Base-by-base conservation (phyloP, 2,329 filamentous ascomycete species). In the Chaetothyriales sp. region DNA sequence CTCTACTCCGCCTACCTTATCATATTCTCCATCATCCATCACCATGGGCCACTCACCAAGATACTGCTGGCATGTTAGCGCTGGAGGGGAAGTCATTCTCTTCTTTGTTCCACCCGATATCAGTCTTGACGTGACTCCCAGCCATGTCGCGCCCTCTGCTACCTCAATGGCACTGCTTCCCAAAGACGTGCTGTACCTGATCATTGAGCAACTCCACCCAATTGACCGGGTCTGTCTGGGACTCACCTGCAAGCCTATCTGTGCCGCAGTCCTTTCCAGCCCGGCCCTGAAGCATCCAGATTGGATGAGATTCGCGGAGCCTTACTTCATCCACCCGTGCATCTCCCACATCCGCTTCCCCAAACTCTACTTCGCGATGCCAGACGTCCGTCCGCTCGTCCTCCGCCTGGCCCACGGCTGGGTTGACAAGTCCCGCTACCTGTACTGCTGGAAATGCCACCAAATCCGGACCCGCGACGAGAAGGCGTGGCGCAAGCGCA, bases 191-290 rank as follows among this genome's bases (percentile, higher is more conserved):
- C 46, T 58, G 8, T 50, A 54, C 50, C 45, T 49, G 9, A 57
- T 61, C 44, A 49, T 55, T 10, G 51, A 53, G 5, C 26, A 55
- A n/a, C 52, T 62, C 42, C 51, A 56, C 32, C 47, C 51, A 8
- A 47, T 59, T 22, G 60, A 61, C 43, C 56, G 58, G 19, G 55
- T 58, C 36, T 58, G 59, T 39, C 55, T 62, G 22, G 56, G 52
- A 39, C 51, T 59, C 19, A 53, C 57, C 20, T 60, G 57, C 54
- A 60, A 59, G 50, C 18, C 39, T 10, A 47, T 59, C 1, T 51
- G 54, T 7, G 47, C 48, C 8, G 42, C 49, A 18, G 48, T 53
- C 22, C 28, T 58, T 2, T 51, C 51, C 18, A 52, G 55, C 8
- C 53, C 56, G 20, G 49, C 47, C 22, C 48, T 56, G 49, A 49